Conservation (phyloP, 345 rosid genomes). For the Raphanus raphanistrum region DNA sequence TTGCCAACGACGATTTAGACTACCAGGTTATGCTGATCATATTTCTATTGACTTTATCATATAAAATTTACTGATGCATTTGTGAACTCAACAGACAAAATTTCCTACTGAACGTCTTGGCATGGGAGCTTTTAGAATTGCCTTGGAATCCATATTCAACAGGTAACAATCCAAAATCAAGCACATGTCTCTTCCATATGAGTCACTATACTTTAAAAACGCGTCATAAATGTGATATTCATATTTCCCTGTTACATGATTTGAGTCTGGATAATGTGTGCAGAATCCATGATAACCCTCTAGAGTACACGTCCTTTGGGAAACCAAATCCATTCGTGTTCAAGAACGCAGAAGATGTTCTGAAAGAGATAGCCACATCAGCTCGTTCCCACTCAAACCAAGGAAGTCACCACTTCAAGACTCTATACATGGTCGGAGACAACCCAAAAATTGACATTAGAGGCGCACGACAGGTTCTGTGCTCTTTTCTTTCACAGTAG, state of each 20-base stretch:
- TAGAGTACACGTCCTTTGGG: slow-evolving; percentile 67
- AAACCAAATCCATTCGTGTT: slow-evolving; percentile 82
- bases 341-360: slow-evolving; percentile 60
- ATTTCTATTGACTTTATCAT: no score
- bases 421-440: slow-evolving; percentile 82
- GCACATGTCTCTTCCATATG: slow-evolving; percentile 2
- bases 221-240: neutral
- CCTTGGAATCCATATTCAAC: slow-evolving; percentile 76
- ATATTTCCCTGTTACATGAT: neutral
- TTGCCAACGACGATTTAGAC: slow-evolving; percentile 84
- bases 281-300: slow-evolving; percentile 58
- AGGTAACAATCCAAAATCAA: slow-evolving; percentile 43
- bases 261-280: slow-evolving; percentile 8
- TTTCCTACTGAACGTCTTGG: slow-evolving; percentile 91
- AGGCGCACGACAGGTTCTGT: slow-evolving; percentile 66
- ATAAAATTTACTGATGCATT: slow-evolving; percentile 40
- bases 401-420: slow-evolving; percentile 47
- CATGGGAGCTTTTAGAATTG: slow-evolving; percentile 91
- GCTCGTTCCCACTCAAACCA: slow-evolving; percentile 26
- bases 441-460: slow-evolving; percentile 77
- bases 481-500: slow-evolving; percentile 8
- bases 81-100: slow-evolving; percentile 56
- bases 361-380: slow-evolving; percentile 47
- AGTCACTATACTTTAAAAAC: neutral
- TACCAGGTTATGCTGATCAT: slow-evolving; percentile 68